A percentile compares a stretch with the other conserved stretches of the same genome.
Evolutionary conservation across 805 yeast species (phyloP).

Genomic region (Ogataea kodamae): DNA sequence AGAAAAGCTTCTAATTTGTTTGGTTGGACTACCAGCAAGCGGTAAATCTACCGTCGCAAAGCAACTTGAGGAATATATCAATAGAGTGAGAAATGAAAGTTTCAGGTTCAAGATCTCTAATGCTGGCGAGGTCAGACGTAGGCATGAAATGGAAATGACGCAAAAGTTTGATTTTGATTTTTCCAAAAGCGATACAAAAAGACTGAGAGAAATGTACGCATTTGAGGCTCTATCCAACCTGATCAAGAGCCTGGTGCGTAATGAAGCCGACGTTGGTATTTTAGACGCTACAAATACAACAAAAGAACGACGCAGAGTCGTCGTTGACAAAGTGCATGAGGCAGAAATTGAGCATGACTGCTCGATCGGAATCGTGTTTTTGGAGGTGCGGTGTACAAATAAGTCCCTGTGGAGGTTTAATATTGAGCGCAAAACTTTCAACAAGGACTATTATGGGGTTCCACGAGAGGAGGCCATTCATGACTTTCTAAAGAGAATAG

Average conservation of each 20-base stretch:
- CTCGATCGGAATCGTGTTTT: slow-evolving; percentile 46
- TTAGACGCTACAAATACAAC: slow-evolving; percentile 73
- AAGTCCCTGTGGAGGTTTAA: slow-evolving; percentile 51
- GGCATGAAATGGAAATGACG: slow-evolving; percentile 24
- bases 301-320: slow-evolving; percentile 50
- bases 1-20: slow-evolving; percentile 32
- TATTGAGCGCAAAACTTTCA: slow-evolving; percentile 60
- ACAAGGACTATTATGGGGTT: slow-evolving; percentile 54
- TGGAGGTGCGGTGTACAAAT: slow-evolving; percentile 61
- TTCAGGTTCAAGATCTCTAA: slow-evolving; percentile 38
- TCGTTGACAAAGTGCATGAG: slow-evolving; percentile 50
- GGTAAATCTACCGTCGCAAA: slow-evolving; percentile 64
- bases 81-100: slow-evolving; percentile 10
- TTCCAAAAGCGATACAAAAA: slow-evolving; percentile 41
- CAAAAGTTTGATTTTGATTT: slow-evolving; percentile 29
- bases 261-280: slow-evolving; percentile 86
- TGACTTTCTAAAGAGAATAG: slow-evolving; percentile 58
- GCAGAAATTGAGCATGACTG: slow-evolving; percentile 44
- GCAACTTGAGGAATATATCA: slow-evolving; percentile 27
- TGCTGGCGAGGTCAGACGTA: slow-evolving; percentile 51
- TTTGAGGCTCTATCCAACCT: slow-evolving; percentile 83
- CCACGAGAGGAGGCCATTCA: slow-evolving; percentile 50
- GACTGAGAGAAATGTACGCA: slow-evolving; percentile 87
- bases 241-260: slow-evolving; percentile 65
- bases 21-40: slow-evolving; percentile 89